A percentile compares a stretch with the other conserved stretches of the same genome.
Conservation (phyloP, 2,329 filamentous ascomycete species). For the Nigrospora sphaerica region DNA sequence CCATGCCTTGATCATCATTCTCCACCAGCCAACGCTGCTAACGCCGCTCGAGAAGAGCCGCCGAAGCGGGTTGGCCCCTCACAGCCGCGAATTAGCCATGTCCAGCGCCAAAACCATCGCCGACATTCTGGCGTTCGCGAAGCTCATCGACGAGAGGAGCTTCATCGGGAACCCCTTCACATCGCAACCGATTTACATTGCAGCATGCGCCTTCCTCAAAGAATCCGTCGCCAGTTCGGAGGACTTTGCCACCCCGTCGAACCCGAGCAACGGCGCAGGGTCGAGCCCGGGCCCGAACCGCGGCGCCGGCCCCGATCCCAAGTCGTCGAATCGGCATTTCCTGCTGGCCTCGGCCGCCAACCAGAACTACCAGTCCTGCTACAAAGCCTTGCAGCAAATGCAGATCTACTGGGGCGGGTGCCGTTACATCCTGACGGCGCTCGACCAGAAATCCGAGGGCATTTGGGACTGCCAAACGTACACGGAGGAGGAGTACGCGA, state of each 20-base stretch:
- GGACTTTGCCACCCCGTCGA: slow-evolving; percentile 29
- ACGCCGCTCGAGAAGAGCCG: slow-evolving; percentile 60
- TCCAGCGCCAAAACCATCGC: slow-evolving; percentile 88
- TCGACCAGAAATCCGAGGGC: slow-evolving; percentile 83
- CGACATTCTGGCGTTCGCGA: slow-evolving; percentile 80
- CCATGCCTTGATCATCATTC: slow-evolving; percentile 75
- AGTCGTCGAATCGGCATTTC: slow-evolving; percentile 57
- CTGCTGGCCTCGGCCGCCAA: slow-evolving; percentile 74
- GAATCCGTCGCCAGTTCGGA: slow-evolving; percentile 64
- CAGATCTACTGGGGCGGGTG: slow-evolving; percentile 81
- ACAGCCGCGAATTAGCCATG: slow-evolving; percentile 77
- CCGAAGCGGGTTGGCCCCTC: slow-evolving; percentile 67
- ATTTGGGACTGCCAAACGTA: slow-evolving; percentile 70
- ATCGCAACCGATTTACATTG: slow-evolving; percentile 86
- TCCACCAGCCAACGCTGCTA: slow-evolving; percentile 77
- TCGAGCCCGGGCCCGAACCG: background rate
- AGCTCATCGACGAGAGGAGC: slow-evolving; percentile 78
- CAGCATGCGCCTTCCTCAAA: slow-evolving; percentile 80
- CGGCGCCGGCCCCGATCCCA: slow-evolving; percentile 18
- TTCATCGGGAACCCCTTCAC: slow-evolving; percentile 86
- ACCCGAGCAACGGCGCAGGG: slow-evolving; percentile 47
- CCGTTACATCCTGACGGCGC: slow-evolving; percentile 76
- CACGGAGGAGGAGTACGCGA: slow-evolving; percentile 70
- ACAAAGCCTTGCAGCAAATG: slow-evolving; percentile 75
- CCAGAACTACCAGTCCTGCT: slow-evolving; percentile 82